Base-by-base conservation (phyloP, 2,329 filamentous ascomycete species). In the Colletotrichum liaoningense region DNA sequence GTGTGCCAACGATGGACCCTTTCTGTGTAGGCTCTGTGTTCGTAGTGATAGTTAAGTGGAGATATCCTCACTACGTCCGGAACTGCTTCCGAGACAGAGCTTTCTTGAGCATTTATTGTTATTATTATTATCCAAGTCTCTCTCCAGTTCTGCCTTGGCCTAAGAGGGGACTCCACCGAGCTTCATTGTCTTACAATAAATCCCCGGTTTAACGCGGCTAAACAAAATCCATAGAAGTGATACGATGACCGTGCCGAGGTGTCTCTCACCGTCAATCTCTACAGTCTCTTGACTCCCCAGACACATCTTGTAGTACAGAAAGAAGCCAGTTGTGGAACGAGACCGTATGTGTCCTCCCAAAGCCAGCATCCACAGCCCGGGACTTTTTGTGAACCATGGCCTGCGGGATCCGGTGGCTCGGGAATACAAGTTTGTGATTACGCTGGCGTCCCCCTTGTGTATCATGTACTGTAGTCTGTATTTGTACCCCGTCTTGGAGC, bases 361-460 rank as follows among this genome's bases (percentile, higher is more conserved):
- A 22, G 19, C 16, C 59, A 52, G 30, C 55, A 67, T 33, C 65
- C 54, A 63, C 42, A 30, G 8, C 33, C 35, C 42, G 42, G 60
- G 33, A 26, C 63, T 70, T 35, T 69, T 60, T 63, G 63, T 63
- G 16, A 60, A 60, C 67, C 58, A 49, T 28, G 56, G 28, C 46
- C 56, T 73, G 70, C 70, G 70, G 70, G 68, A 72, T 72, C 72
- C 68, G 68, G 63, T 63, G 62, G 68, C 57, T 72, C 57, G 72
- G 72, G 72, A 72, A 72, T 63, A 67, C 62, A 71, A 74, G 63
- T 57, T 46, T 33, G 24, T 74, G 72, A 67, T 74, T 54, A 42
- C 52, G 72, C 72, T 46, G 72, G 62, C 59, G 72, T 72, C 63
- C 72, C 72, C 57, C 60, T 72, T 52, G 67, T 66, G 68, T 54